These are phyloP conservation scores for Dissophora ornata DNA, from an alignment of 192 early-diverging fungal genomes.

Conservation along the genomic window DNA sequence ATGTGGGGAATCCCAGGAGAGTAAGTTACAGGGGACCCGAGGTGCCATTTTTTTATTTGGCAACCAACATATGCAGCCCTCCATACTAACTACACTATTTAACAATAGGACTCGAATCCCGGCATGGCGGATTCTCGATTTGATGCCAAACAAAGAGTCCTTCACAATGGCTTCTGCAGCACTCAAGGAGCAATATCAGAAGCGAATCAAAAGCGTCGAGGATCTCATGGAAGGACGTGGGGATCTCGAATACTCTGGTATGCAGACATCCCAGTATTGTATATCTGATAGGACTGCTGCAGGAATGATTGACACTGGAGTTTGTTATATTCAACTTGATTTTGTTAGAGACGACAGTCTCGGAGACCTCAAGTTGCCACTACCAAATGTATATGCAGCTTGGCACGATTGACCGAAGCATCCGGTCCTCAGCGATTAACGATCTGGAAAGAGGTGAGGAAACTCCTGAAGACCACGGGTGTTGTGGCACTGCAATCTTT, in stretches of 20 bases:
- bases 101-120: conserved; percentile 30
- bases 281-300: too few relatives aligned
- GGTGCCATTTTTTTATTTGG: too few relatives aligned
- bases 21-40: conserved; percentile 19
- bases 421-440: conserved; percentile 48
- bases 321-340: not conserved
- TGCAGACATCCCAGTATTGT: not conserved
- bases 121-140: conserved; percentile 54
- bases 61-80: too few relatives aligned
- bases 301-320: too few relatives aligned
- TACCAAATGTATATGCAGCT: conserved; percentile 64
- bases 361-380: conserved; percentile 42
- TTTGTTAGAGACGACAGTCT: conserved; percentile 33
- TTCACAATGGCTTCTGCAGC: conserved; percentile 36
- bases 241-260: conserved; percentile 45
- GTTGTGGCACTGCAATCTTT: too few relatives aligned
- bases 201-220: conserved; percentile 52
- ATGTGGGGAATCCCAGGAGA: conserved; percentile 60
- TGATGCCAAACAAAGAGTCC: conserved; percentile 57
- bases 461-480: too few relatives aligned
- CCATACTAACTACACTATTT: not conserved
- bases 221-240: conserved; percentile 35
- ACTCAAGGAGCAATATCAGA: conserved; percentile 53
- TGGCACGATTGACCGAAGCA: conserved; percentile 50
- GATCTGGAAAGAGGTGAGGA: conserved; percentile 61